Conservation (phyloP, 495 filamentous ascomycete species). For the Talaromyces proteolyticus region DNA sequence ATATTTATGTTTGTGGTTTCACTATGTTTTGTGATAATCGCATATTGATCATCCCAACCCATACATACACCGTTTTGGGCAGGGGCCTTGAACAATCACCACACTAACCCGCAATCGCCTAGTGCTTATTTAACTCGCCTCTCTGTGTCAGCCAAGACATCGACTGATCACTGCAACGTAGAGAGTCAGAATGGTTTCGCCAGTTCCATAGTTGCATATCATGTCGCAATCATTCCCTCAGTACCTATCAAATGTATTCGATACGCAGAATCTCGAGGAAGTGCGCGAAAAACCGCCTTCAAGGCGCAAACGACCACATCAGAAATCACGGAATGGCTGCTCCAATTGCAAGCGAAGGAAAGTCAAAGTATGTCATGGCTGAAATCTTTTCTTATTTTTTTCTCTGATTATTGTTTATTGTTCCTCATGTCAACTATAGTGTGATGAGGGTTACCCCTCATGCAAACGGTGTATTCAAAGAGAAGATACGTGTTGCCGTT, state of each 20-base stretch:
- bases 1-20: too few relatives aligned
- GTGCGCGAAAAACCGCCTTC: not conserved
- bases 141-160: too few relatives aligned
- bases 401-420: too few relatives aligned
- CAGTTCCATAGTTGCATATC: too few relatives aligned
- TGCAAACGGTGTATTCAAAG: conserved; percentile 1
- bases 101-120: not conserved
- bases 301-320: conserved; percentile 6
- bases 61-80: too few relatives aligned
- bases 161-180: too few relatives aligned
- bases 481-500: not conserved
- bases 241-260: not conserved
- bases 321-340: conserved; percentile 18
- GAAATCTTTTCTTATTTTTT: not conserved
- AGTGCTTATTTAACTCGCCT: not conserved
- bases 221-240: too few relatives aligned
- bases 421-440: too few relatives aligned
- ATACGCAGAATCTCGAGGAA: not conserved
- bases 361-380: conserved; percentile 13
- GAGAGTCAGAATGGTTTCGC: too few relatives aligned
- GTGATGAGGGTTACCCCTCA: conserved; percentile 1
- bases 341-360: conserved; percentile 14
- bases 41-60: too few relatives aligned
- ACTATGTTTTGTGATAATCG: too few relatives aligned
- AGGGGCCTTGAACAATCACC: too few relatives aligned